Base-by-base conservation (phyloP, 148 eudicot species). In the Fagopyrum homotropicum region DNA sequence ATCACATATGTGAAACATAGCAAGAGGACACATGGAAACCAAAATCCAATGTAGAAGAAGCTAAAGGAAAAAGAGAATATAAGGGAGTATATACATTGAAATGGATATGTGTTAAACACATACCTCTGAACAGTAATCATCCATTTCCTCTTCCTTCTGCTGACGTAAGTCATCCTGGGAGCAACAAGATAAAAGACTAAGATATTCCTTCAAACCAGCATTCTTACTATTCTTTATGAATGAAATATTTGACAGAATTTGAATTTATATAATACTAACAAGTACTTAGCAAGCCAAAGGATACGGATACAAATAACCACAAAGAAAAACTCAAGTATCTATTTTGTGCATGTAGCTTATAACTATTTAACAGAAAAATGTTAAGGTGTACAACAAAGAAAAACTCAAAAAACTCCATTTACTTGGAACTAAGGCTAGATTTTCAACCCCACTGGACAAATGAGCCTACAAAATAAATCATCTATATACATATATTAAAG, bases 41-140 rank as follows among this genome's bases (percentile, higher is more conserved):
- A 63, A 40, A 63, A 14, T 66, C 45, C 15, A 66, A 66, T 17
- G 17, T 22, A 14, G 47, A 66, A 66, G 47, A 35, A 64, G 10
- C 6, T 35, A 9, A 40, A 40, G 43, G 47, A 66, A 14, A 66
- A 9, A 66, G 16, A 66, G 45, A 43, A 66, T 8, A 14, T 64
- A 64, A 35, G 70, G 15, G n/a, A 64, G 19, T 40, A 35, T 63
- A 63, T 19, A 1, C 44, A 63, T 64, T 52, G 14, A 45, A 70
- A 46, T 45, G 15, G 61, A 72, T 72, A 56, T 79, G 72, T 43
- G 47, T 8, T 35, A 14, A 40, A 40, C 14, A 46, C 77, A 89
- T 75, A 89, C 97, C 96, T 88, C 83, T 61, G 98, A 93, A 72
- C 99, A 92, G 78, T 96, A 96, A 84, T 96, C 99, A 83, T 96